Evolutionary conservation across 106 monocot species (phyloP), one percentile per base, ranked within the genome.

Genomic region (Platanthera zijinensis): DNA sequence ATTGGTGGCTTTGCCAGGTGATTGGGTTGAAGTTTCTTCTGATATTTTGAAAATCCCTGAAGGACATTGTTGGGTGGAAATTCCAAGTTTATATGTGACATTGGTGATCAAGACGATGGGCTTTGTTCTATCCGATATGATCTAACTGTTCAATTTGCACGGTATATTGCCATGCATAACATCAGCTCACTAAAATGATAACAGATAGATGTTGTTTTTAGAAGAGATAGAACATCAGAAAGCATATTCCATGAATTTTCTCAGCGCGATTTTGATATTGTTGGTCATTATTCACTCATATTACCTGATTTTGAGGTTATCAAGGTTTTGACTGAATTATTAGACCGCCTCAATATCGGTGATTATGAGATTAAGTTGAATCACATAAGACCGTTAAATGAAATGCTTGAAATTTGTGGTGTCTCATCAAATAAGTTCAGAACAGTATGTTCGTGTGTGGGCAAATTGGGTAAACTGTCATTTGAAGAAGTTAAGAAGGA

Each of bases 381-480:
- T 78, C 99, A 99, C 80, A 78, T 94, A 18, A 94, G 90, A 72
- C 69, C 94, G 50, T 74, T 99, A 52, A 94, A 94, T 87, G 99
- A 90, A 10, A 99, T 99, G 94, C 81, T 99, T 71, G 94, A 90
- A 57, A 99, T 99, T 52, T 99, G 99, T 81, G 99, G 94, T 67
- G 99, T 99, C 4, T 69, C 92, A 77, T 82, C 92, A 78, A 92
- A 99, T 48, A 99, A 99, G 69, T 94, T 99, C 51, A 90, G 99
- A 87, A 99, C 94, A 30, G 99, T 94, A 50, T 99, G 99, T 81
- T 99, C 99, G 21, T 92, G 94, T 75, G 92, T 99, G 74, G 99
- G 94, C 83, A 99, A 99, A 75, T 76, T 99, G 62, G 99, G 94
- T 74, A 99, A 99, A 78, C 92, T 86, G 77, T 74, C 99, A 63